Base-by-base conservation (phyloP, 2,329 filamentous ascomycete genomes). In the Alternaria consortialis region DNA sequence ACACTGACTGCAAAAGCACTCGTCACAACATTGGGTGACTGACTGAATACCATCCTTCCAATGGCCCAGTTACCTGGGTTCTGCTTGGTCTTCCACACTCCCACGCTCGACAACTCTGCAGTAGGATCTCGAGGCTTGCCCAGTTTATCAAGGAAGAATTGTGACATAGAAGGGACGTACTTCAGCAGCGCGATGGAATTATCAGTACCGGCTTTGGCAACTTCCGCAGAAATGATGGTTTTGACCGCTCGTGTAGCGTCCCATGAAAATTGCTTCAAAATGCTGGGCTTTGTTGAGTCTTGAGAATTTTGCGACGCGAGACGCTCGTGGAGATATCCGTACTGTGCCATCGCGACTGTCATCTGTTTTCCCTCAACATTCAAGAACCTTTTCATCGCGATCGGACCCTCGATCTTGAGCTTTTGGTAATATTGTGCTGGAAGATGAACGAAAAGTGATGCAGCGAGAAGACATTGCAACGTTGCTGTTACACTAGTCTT, bases 51-150 rank as follows among this genome's bases (percentile, higher is more conserved):
- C 67, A 83, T 77, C 4, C 80, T 74, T 1, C 77, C 77, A 29
- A 83, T 74, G 17, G 60, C 66, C 66, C 75, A 74, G 5, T 53
- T 37, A 1, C 51, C 54, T 23, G 40, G 44, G 7, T 31, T 27
- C 15, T 23, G 40, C 13, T 46, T 57, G 5, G 64, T 12, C 13
- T 65, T 66, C 46, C 80, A 73, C 2, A 79, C 68, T 0, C 83
- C 83, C 4, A 85, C 54, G 66, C 84, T 85, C 0, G 83, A 84
- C 7, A 85, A 57, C 62, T 85, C 83, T 23, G 80, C 82, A 8
- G 74, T 79, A 15, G 69, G 65, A 1, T 66, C 70, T 2, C 83
- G 72, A 3, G 74, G 65, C 43, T 79, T 77, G 3, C 82, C 83
- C 2, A 82, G 20, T 51, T 79, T 77, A 0, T 74, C 71, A 3